Conservation (phyloP, 352 stramenopile genomes). For the Globisporangium spinosum region DNA sequence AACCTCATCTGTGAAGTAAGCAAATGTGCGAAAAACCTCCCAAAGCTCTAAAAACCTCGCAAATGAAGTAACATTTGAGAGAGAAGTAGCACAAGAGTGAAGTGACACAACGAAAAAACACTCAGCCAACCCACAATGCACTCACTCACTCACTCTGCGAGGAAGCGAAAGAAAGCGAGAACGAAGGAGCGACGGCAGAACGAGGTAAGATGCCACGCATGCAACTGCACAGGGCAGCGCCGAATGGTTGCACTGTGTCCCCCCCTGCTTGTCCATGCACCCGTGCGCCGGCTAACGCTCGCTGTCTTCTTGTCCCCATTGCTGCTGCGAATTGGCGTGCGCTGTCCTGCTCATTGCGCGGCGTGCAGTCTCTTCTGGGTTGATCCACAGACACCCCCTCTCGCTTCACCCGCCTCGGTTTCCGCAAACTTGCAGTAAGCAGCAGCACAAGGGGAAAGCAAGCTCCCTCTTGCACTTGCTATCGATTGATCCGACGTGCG, state of each 20-base stretch:
- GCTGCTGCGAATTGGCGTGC: background rate
- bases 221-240: background rate
- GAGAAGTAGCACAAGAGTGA: background rate
- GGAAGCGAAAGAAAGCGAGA: slow-evolving; percentile 13
- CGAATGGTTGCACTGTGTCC: background rate
- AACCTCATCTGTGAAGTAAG: background rate
- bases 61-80: background rate
- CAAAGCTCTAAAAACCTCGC: background rate
- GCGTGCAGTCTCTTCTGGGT: slow-evolving; percentile 7
- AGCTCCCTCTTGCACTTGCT: background rate
- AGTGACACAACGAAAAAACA: slow-evolving; percentile 10
- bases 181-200: slow-evolving; percentile 3
- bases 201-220: background rate
- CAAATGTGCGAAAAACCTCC: background rate
- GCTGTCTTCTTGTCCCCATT: background rate
- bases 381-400: background rate
- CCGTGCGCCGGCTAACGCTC: background rate
- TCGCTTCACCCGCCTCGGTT: slow-evolving; percentile 4
- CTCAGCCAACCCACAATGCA: background rate
- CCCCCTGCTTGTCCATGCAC: background rate
- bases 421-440: background rate
- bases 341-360: slow-evolving; percentile 4
- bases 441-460: background rate
- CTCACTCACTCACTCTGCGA: background rate
- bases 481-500: background rate